phyloP scores from a whole-genome alignment of 805 yeast species.

The Yamadazyma takamatsuzukensis region DNA sequence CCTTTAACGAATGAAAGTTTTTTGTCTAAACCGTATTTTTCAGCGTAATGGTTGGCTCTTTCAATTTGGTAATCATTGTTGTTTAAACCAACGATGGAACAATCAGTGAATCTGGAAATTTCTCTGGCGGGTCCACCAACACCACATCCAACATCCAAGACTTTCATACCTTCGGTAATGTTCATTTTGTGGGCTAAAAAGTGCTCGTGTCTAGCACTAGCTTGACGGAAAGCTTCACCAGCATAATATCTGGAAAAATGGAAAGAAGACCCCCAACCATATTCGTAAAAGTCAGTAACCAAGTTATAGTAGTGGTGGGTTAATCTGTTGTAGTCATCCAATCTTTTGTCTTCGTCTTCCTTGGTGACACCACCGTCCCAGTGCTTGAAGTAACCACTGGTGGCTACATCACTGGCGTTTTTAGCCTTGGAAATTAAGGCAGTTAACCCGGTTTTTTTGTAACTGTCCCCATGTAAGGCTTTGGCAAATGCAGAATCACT shows the following conservation, averaged over 20 bases:
- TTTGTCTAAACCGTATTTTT: constrained; percentile 58
- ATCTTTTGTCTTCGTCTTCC: constrained; percentile 68
- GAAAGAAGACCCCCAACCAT: constrained; percentile 99
- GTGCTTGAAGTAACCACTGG: constrained; percentile 88
- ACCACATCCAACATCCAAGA: constrained; percentile 98
- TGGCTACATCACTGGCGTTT: constrained; percentile 74
- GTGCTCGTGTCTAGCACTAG: constrained; percentile 97
- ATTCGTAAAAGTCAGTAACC: constrained; percentile 97
- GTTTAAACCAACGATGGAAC: constrained; percentile 84
- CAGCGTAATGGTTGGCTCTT: constrained; percentile 82
- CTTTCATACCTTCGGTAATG: constrained; percentile 74
- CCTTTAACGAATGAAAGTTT: constrained; percentile 89
- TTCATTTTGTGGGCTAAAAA: constrained; percentile 86
- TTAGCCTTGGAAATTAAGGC: constrained; percentile 78
- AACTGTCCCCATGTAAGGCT: constrained; percentile 81
- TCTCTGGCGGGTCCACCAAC: constrained; percentile 99
- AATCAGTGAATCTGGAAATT: constrained; percentile 85
- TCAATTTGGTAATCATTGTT: constrained; percentile 96
- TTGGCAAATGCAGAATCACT: constrained; percentile 73
- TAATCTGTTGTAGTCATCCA: constrained; percentile 81
- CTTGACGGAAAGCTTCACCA: constrained; percentile 92
- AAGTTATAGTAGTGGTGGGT: constrained; percentile 96
- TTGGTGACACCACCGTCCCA: constrained; percentile 90
- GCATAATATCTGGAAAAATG: constrained; percentile 91
- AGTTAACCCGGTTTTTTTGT: constrained; percentile 62